Evolutionary conservation across 129 eudicot species (phyloP).

Genomic region (Oenanthe sinensis): DNA sequence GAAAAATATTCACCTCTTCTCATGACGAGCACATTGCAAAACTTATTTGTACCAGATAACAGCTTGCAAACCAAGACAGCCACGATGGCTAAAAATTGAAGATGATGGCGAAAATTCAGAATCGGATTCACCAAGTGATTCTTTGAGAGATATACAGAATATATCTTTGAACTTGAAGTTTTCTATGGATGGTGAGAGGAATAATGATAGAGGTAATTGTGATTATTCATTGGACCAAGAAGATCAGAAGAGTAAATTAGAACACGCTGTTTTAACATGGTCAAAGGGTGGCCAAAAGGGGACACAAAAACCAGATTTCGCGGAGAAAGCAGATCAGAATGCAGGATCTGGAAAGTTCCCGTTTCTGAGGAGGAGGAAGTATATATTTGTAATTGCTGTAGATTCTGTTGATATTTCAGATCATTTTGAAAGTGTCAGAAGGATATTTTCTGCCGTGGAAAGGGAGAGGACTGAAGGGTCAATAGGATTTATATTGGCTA

Average conservation of each 20-base stretch:
- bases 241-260: conserved; percentile 48
- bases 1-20: conserved; percentile 86
- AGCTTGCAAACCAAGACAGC: conserved; percentile 85
- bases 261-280: conserved; percentile 56
- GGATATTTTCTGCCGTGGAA: conserved; percentile 60
- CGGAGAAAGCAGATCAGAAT: conserved; percentile 51
- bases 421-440: conserved; percentile 41
- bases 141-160: conserved; percentile 89
- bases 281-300: conserved; percentile 58
- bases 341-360: conserved; percentile 55
- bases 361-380: conserved; percentile 65
- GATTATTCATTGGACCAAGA: conserved; percentile 34
- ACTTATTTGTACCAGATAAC: conserved; percentile 73
- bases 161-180: conserved; percentile 79
- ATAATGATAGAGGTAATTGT: conserved; percentile 23
- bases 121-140: conserved; percentile 90
- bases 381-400: conserved; percentile 64
- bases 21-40: conserved; percentile 96
- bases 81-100: conserved; percentile 75
- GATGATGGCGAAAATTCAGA: conserved; percentile 68
- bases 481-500: conserved; percentile 75
- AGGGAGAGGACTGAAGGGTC: conserved; percentile 68
- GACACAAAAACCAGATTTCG: conserved; percentile 24
- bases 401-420: conserved; percentile 39
- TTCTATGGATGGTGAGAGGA: conserved; percentile 66